Evolutionary conservation across 495 filamentous ascomycete species (phyloP).

Genomic region (Cercophora scortea): DNA sequence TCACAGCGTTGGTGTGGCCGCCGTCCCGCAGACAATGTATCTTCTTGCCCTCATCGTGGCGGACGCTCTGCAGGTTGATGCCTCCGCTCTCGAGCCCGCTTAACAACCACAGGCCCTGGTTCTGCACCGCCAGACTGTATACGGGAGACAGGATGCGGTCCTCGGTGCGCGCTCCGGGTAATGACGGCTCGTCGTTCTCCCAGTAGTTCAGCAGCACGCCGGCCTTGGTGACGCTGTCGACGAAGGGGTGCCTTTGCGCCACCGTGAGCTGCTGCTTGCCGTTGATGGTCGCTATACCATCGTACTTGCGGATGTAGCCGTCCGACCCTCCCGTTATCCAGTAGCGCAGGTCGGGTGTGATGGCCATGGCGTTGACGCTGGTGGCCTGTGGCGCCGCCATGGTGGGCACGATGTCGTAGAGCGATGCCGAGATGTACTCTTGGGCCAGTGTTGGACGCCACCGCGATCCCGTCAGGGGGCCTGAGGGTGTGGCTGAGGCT

Average conservation of each 20-base stretch:
- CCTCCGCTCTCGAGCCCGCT: slow-evolving; percentile 83
- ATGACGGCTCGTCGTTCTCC: slow-evolving; percentile 68
- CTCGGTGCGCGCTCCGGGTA: slow-evolving; percentile 37
- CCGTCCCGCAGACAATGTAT: slow-evolving; percentile 59
- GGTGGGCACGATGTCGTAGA: slow-evolving; percentile 94
- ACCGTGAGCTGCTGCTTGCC: slow-evolving; percentile 91
- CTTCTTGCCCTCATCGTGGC: slow-evolving; percentile 88
- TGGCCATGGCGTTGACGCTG: slow-evolving; percentile 85
- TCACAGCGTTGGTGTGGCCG: slow-evolving; percentile 87
- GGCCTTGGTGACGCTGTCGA: slow-evolving; percentile 92
- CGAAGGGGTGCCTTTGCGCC: slow-evolving; percentile 92
- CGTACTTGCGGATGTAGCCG: slow-evolving; percentile 91
- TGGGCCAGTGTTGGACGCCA: slow-evolving; percentile 62
- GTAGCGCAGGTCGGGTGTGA: slow-evolving; percentile 93
- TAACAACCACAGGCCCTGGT: slow-evolving; percentile 81
- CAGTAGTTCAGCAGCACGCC: slow-evolving; percentile 92
- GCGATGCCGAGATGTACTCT: slow-evolving; percentile 71
- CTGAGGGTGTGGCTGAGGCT: slow-evolving; percentile 42
- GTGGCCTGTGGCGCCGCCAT: slow-evolving; percentile 94
- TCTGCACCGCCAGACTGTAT: slow-evolving; percentile 87
- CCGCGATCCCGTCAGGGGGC: slow-evolving; percentile 28
- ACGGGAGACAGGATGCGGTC: slow-evolving; percentile 67
- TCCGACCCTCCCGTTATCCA: slow-evolving; percentile 91
- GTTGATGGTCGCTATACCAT: slow-evolving; percentile 92
- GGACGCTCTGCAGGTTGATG: slow-evolving; percentile 90